Base-by-base conservation (phyloP, 1,284 basidiomycete species). In the Rhodotorula sp. region DNA sequence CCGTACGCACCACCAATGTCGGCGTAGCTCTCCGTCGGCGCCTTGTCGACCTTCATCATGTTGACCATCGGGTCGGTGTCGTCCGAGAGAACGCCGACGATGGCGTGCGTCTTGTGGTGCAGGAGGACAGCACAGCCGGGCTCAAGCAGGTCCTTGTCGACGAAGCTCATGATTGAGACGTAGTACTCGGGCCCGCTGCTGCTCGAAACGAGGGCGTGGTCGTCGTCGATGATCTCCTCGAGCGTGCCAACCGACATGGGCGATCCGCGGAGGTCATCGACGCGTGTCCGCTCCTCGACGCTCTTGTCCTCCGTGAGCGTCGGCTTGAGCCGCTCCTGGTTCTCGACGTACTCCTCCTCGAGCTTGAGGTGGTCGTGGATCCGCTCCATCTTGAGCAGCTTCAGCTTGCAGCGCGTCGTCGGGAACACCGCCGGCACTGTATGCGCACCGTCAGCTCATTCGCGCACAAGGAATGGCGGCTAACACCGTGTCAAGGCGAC, bases 191-290 rank as follows among this genome's bases (percentile, higher is more conserved):
- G 95, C 3, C 97, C 96, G 53, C 92, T 93, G 29, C 93, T 88
- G 19, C 92, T 92, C 82, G 92, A 95, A 79, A 99, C 91, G 82
- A 99, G 98, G 32, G 97, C 96, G 82, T 99, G 97, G 86, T 99
- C 97, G 84, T 99, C 97, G 85, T 99, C 97, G 80, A 99, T 97
- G 79, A 99, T 98, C 84, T 99, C 97, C 84, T 99, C 97, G 78
- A 99, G 86, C 0, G 94, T 93, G 50, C 97, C 97, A 65, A 99
- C 94, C 22, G 90, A 91, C 93, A 99, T 97, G 12, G 97, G 97
- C 64, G 88, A 91, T 32, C 97, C 97, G 61, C 97, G 88, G 63
- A 99, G 83, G 81, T 97, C 94, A 81, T 99, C 97, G 51, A 99
- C 94, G 76, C 90, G 90, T 41, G 91, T 91, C 77, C 94, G 86